Evolutionary conservation across 805 yeast species (phyloP).

Genomic region (Helenozyma baotianmanensis): DNA sequence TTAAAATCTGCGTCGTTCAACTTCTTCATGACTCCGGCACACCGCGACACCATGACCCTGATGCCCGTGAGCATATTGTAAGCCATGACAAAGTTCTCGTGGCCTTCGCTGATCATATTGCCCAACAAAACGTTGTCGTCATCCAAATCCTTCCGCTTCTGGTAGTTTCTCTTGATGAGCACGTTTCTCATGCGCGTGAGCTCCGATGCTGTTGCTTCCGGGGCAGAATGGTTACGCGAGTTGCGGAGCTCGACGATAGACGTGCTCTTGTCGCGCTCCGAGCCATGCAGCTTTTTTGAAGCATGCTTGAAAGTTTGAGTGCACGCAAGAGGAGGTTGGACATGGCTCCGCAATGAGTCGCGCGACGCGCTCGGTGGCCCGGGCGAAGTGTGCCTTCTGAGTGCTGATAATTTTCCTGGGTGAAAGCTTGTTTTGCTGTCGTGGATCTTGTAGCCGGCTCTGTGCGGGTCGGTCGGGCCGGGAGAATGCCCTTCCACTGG

Average conservation of each 20-base stretch:
- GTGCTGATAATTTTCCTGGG: too few relatives aligned
- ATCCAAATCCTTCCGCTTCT: slow-evolving; percentile 38
- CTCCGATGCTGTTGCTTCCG: slow-evolving; percentile 30
- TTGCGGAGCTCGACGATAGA: slow-evolving; percentile 3
- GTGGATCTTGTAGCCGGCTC: too few relatives aligned
- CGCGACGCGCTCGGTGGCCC: too few relatives aligned
- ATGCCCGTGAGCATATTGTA: slow-evolving; percentile 97
- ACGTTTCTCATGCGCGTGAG: slow-evolving; percentile 49
- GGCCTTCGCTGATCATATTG: slow-evolving; percentile 85
- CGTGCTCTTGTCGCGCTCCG: too few relatives aligned
- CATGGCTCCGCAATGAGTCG: too few relatives aligned
- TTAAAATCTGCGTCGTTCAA: slow-evolving; percentile 68
- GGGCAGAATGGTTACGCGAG: slow-evolving; percentile 6
- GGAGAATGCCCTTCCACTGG: too few relatives aligned
- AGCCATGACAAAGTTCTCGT: slow-evolving; percentile 87
- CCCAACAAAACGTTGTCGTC: slow-evolving; percentile 67
- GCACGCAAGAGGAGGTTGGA: too few relatives aligned
- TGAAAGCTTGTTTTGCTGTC: too few relatives aligned
- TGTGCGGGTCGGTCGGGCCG: too few relatives aligned
- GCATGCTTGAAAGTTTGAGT: too few relatives aligned
- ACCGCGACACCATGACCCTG: slow-evolving; percentile 87
- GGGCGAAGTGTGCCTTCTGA: too few relatives aligned
- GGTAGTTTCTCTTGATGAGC: slow-evolving; percentile 39
- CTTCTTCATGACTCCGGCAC: slow-evolving; percentile 79
- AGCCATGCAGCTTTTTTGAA: too few relatives aligned